Evolutionary conservation across 2,329 filamentous ascomycete genomes (phyloP).

Genomic region (Onygenales sp.): DNA sequence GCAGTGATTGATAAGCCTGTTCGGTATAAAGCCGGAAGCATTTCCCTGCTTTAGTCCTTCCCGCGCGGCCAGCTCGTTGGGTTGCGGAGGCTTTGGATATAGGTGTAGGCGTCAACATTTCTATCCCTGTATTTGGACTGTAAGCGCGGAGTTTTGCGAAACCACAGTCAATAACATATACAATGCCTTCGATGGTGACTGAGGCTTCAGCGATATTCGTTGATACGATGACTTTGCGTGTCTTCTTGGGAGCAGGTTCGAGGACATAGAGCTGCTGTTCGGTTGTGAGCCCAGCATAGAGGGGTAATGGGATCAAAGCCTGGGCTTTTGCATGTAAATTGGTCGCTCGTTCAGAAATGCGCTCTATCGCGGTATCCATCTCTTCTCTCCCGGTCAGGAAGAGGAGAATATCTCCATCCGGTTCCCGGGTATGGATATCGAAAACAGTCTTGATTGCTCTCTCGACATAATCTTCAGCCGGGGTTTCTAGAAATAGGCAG

Average conservation of each 20-base stretch:
- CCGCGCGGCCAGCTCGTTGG: conserved; percentile 81
- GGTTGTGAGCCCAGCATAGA: conserved; percentile 81
- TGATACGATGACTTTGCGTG: conserved; percentile 81
- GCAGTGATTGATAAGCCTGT: conserved; percentile 54
- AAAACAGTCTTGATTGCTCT: conserved; percentile 73
- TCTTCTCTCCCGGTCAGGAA: conserved; percentile 91
- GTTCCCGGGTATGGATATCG: conserved; percentile 74
- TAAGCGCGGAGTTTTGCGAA: conserved; percentile 86
- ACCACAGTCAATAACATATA: conserved; percentile 82
- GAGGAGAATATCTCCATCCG: conserved; percentile 76
- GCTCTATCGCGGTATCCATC: conserved; percentile 73
- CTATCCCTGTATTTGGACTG: conserved; percentile 75
- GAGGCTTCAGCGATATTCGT: conserved; percentile 97
- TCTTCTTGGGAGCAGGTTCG: conserved; percentile 69
- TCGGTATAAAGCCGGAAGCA: conserved; percentile 92
- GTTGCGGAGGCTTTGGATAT: conserved; percentile 88
- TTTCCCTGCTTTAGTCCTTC: conserved; percentile 81
- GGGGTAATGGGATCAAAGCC: conserved; percentile 60
- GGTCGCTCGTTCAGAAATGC: conserved; percentile 62
- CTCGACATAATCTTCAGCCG: conserved; percentile 80
- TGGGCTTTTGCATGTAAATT: conserved; percentile 52
- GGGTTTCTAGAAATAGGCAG: conserved; percentile 65
- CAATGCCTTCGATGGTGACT: conserved; percentile 85
- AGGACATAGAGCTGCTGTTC: conserved; percentile 96
- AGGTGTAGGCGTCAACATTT: conserved; percentile 70